A percentile compares a stretch with the other conserved stretches of the same genome.
phyloP scores from a whole-genome alignment of 176 grass and related monocot genomes.

The Ensete glaucum region DNA sequence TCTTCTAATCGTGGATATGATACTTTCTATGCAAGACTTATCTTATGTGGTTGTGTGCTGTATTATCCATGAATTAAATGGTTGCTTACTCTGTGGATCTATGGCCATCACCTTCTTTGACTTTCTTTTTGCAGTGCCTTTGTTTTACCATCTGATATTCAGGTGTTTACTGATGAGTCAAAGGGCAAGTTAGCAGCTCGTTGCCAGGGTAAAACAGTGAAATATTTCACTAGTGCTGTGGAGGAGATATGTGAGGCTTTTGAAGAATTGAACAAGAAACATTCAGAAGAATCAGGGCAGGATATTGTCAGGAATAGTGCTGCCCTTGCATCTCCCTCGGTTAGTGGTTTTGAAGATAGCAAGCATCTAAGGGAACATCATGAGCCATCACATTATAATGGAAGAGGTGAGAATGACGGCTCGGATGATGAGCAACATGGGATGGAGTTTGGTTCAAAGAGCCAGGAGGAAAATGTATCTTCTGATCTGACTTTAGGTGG shows the following conservation, averaged over 20 bases:
- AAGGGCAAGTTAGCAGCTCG: slow-evolving; percentile 50
- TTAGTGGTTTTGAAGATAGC: slow-evolving; percentile 26
- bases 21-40: neutral
- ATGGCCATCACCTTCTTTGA: neutral
- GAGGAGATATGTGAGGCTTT: slow-evolving; percentile 79
- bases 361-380: slow-evolving; percentile 31
- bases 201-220: slow-evolving; percentile 46
- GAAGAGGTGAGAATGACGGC: slow-evolving; percentile 31
- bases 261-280: slow-evolving; percentile 37
- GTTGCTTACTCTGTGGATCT: neutral
- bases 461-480: slow-evolving; percentile 6
- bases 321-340: neutral
- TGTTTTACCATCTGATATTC: slow-evolving; percentile 70
- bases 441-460: slow-evolving; percentile 21
- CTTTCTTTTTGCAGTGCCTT: slow-evolving; percentile 57
- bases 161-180: slow-evolving; percentile 63
- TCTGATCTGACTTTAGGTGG: slow-evolving; percentile 18
- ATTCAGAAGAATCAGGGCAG: slow-evolving; percentile 3
- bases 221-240: slow-evolving; percentile 59
- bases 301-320: neutral
- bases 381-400: slow-evolving; percentile 35
- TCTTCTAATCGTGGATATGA: neutral
- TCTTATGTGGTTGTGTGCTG: neutral
- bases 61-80: neutral
- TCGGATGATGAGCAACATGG: slow-evolving; percentile 24